Conservation (phyloP, 352 stramenopile species). For the Phytophthora ramorum region DNA sequence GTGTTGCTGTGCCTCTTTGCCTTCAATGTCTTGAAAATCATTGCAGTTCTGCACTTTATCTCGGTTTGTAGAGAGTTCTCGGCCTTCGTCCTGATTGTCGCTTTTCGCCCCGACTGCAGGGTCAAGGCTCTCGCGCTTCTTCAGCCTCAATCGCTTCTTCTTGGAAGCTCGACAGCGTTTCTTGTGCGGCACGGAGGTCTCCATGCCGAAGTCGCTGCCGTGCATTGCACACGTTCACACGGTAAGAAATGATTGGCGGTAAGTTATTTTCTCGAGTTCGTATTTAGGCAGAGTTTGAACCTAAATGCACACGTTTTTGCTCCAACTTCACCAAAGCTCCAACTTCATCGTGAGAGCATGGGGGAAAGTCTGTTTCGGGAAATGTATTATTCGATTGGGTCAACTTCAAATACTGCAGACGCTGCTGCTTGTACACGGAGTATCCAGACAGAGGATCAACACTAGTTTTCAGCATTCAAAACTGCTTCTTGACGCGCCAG, state of each 20-base stretch:
- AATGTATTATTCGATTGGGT: no score
- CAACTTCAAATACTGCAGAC: no score
- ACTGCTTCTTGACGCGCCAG: no score
- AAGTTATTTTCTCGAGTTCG: conserved; percentile 6
- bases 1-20: neutral
- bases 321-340: no score
- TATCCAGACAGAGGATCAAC: no score
- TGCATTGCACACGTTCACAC: neutral
- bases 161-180: conserved; percentile 19
- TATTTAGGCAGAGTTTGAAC: neutral
- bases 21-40: neutral
- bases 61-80: neutral
- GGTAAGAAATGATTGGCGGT: conserved; percentile 19
- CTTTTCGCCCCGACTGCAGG: neutral
- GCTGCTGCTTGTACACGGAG: no score
- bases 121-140: conserved; percentile 16
- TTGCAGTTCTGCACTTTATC: neutral
- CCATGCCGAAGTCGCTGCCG: neutral
- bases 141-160: conserved; percentile 21
- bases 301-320: no score
- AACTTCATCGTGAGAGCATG: no score
- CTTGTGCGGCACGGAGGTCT: conserved; percentile 2
- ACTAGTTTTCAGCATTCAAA: no score
- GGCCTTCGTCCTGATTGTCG: neutral
- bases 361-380: no score